Conservation (phyloP, 345 rosid species). For the Eucalyptus polyanthemos region DNA sequence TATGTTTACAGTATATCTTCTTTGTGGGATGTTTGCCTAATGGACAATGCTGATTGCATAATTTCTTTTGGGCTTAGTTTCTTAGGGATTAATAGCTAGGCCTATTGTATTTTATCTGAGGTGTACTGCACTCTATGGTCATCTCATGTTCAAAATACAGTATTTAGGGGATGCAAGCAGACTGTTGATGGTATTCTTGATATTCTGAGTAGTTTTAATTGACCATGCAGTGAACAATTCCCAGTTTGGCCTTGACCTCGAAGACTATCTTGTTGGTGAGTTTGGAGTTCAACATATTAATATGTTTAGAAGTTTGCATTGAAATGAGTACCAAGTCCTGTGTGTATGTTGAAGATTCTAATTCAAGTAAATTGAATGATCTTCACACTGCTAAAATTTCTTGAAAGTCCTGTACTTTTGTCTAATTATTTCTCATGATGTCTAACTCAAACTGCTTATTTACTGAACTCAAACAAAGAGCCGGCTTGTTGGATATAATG, state of each 20-base stretch:
- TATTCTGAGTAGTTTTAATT: not conserved
- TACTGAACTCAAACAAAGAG: not conserved
- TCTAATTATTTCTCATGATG: not conserved
- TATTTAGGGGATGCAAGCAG: not conserved
- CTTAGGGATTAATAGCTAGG: not conserved
- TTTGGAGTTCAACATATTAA: not conserved
- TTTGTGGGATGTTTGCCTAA: not conserved
- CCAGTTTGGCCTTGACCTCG: constrained; percentile 66
- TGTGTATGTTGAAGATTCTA: not conserved
- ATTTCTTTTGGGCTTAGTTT: not conserved
- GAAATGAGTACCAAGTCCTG: not conserved
- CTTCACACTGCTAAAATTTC: not conserved
- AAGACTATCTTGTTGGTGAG: constrained; percentile 89
- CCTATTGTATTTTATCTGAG: not conserved
- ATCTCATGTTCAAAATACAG: not conserved
- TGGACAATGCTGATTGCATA: not conserved
- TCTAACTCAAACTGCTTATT: not conserved
- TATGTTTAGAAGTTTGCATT: not conserved
- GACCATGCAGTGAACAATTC: constrained; percentile 51
- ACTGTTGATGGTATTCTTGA: not conserved
- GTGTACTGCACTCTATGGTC: not conserved
- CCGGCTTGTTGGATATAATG: not conserved
- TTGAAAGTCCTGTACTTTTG: not conserved
- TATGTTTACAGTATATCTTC: not conserved
- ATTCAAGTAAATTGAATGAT: not conserved